Conservation (phyloP, 2,329 filamentous ascomycete genomes). For the Aspergillus chevalieri region DNA sequence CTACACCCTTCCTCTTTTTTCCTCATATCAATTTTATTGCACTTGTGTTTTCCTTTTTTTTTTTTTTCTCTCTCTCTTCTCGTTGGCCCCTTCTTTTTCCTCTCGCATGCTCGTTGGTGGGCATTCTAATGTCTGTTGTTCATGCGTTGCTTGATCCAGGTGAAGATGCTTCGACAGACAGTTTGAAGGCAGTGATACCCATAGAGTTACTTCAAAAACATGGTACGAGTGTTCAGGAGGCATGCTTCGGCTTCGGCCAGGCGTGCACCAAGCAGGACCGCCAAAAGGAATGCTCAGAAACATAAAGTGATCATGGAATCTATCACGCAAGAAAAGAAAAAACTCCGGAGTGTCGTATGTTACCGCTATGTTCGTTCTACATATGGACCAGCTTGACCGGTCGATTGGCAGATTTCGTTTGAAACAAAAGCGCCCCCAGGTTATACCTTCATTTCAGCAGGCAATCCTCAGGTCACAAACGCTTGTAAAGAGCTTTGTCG, state of each 20-base stretch:
- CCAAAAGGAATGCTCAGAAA: constrained; percentile 32
- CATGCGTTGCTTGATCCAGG: constrained; percentile 3
- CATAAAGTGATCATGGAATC: constrained; percentile 56
- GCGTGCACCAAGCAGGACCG: constrained; percentile 27
- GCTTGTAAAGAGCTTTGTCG: constrained; percentile 56
- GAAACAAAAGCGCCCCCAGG: constrained; percentile 50
- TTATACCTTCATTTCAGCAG: constrained; percentile 57
- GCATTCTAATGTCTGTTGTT: not conserved
- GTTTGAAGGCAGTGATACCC: constrained; percentile 6
- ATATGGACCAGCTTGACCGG: constrained; percentile 27
- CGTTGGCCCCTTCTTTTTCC: not conserved
- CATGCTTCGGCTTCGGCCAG: constrained; percentile 27
- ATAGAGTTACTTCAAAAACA: constrained; percentile 15
- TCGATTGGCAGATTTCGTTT: constrained; percentile 46
- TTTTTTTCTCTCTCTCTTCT: constrained; percentile 1
- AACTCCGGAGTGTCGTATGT: constrained; percentile 49
- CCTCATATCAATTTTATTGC: not conserved
- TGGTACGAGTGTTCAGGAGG: constrained; percentile 33
- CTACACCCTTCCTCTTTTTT: constrained; percentile 3
- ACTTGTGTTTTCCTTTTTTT: not conserved
- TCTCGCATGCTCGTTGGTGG: constrained; percentile 1
- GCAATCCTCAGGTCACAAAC: constrained; percentile 54
- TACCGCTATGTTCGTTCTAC: constrained; percentile 3
- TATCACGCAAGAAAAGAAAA: constrained; percentile 55
- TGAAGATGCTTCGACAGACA: constrained; percentile 12